These are phyloP conservation scores for Penicillium digitatum DNA, from an alignment of 2,329 filamentous ascomycete genomes.

Conservation along the genomic window DNA sequence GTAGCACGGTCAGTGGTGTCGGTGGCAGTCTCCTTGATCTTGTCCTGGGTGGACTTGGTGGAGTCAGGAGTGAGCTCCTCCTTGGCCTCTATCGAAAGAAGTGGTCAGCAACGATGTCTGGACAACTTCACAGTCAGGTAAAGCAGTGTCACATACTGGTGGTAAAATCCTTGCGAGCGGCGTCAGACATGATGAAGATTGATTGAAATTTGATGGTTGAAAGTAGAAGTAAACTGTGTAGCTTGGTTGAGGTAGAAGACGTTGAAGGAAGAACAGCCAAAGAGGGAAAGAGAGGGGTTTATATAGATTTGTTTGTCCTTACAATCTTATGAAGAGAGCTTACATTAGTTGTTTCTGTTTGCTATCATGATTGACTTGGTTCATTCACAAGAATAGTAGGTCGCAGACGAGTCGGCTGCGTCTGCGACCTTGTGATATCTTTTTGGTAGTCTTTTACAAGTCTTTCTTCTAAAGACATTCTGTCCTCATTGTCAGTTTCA, in stretches of 20 bases:
- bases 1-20: slow-evolving; percentile 54
- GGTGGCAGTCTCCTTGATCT: slow-evolving; percentile 55
- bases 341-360: slow-evolving; percentile 21
- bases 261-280: not conserved
- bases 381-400: no score
- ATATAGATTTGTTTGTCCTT: slow-evolving; percentile 18
- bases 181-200: slow-evolving; percentile 56
- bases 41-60: slow-evolving; percentile 58
- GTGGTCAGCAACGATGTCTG: not conserved
- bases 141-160: slow-evolving; percentile 39
- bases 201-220: slow-evolving; percentile 7
- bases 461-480: no score
- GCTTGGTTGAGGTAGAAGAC: not conserved
- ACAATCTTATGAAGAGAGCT: not conserved
- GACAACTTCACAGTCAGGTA: not conserved
- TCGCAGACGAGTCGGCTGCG: no score
- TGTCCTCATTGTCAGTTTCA: no score
- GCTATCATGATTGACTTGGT: not conserved
- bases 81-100: slow-evolving; percentile 44
- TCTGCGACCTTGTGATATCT: no score
- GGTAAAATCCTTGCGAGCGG: slow-evolving; percentile 58
- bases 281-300: slow-evolving; percentile 12
- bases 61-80: slow-evolving; percentile 58
- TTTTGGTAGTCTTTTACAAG: no score
- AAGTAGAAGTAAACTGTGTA: slow-evolving; percentile 3